phyloP scores from a whole-genome alignment of 768 basidiomycete genomes.

The Amanita pseudoporphyria region DNA sequence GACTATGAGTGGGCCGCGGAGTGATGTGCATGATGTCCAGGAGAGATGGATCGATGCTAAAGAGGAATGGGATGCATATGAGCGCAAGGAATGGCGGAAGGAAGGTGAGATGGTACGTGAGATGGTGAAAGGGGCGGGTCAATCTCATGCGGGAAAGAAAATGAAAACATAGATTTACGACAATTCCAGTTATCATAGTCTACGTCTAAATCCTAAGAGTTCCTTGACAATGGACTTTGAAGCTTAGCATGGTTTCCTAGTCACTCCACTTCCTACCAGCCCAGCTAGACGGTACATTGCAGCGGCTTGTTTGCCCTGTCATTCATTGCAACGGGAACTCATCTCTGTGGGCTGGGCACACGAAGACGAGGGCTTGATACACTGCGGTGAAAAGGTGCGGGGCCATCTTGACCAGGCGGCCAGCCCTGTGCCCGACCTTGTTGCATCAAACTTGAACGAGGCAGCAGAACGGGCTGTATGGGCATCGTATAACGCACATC shows the following conservation, averaged over 20 bases:
- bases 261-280: too few relatives aligned
- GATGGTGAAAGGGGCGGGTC: background rate
- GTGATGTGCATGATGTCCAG: slow-evolving; percentile 68
- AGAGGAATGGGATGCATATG: slow-evolving; percentile 76
- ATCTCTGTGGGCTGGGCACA: background rate
- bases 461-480: slow-evolving; percentile 60
- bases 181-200: too few relatives aligned
- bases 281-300: too few relatives aligned
- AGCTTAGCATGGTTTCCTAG: too few relatives aligned
- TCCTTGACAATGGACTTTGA: too few relatives aligned
- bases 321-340: background rate
- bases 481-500: slow-evolving; percentile 65
- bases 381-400: background rate
- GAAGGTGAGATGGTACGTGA: slow-evolving; percentile 56
- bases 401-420: background rate
- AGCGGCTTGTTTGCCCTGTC: too few relatives aligned
- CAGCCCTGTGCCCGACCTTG: background rate
- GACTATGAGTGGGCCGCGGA: slow-evolving; percentile 35
- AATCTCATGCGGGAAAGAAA: background rate
- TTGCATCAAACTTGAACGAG: slow-evolving; percentile 12
- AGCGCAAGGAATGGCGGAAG: slow-evolving; percentile 66
- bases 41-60: slow-evolving; percentile 89
- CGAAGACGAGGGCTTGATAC: background rate
- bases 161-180: too few relatives aligned
- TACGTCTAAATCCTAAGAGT: too few relatives aligned